Evolutionary conservation across 139 green algal genomes (phyloP), one percentile per base, ranked within the genome.

Genomic region (Coelastrella sp.): DNA sequence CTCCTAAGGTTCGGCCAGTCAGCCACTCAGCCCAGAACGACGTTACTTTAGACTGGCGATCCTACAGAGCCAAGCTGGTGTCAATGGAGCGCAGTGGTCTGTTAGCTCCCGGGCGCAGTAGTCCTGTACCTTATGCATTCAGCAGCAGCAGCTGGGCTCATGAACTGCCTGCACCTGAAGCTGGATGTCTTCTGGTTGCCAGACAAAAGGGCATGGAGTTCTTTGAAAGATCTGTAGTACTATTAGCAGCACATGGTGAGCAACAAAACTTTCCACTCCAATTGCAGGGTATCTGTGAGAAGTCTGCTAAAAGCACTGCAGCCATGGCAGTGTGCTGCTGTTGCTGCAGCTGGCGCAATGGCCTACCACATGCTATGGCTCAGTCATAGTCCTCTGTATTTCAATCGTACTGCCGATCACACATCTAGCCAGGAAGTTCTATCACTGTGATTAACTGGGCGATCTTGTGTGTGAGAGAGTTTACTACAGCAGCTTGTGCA

Each of bases 171-270:
- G 37, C 64, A 19, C 84, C 84, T 5, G 86, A 92, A 68, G 50
- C 50, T 35, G 89, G 89, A 4, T 92, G 86, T 51, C n/a, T 92
- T 57, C 86, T 92, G 53, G 43, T 92, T 15, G 83, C 89, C 4
- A 34, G 48, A 5, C 37, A 50, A 1, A 40, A 81, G 30, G 59
- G 62, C 23, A 85, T 83, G 83, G 21, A 50, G 3, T 85, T 90
- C 60, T 90, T 90, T 79, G 41, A 77, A 23, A 62, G 57, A 3
- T 40, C 86, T 0, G 89, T 92, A 0, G 62, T 92, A 17, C 81
- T 92, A 5, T 64, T 92, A 35, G 86, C 84, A 19, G 74, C 80
- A 3, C 89, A 92, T 62, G 84, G 89, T 90, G 66, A 64, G 67
- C 53, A n/a, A 2, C 23, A 27, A 2, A 53, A 53, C 45, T 53